Evolutionary conservation across 495 filamentous ascomycete species (phyloP).

Genomic region (Xeromyces bisporus): DNA sequence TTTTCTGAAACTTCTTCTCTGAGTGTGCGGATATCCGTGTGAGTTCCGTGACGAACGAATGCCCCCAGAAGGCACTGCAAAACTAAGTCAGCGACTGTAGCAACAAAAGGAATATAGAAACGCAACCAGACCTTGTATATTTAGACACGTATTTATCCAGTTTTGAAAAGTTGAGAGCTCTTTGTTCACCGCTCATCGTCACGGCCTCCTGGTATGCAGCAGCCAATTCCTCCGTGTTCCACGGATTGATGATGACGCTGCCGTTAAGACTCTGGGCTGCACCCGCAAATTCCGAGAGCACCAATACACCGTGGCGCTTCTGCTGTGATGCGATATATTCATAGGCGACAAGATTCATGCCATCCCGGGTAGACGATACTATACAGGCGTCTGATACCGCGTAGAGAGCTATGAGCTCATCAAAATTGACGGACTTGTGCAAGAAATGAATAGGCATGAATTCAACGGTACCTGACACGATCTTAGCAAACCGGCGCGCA

Average conservation of each 20-base stretch:
- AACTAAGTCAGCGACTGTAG: slow-evolving; percentile 3
- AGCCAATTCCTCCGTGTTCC: slow-evolving; percentile 92
- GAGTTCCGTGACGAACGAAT: slow-evolving; percentile 78
- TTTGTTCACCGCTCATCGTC: slow-evolving; percentile 78
- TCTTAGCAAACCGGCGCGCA: slow-evolving; percentile 6
- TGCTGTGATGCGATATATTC: slow-evolving; percentile 91
- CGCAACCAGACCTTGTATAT: slow-evolving; percentile 53
- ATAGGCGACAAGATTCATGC: slow-evolving; percentile 98
- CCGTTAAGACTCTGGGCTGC: slow-evolving; percentile 88
- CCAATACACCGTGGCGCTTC: slow-evolving; percentile 76
- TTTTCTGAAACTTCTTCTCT: slow-evolving; percentile 26
- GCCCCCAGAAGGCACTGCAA: slow-evolving; percentile 95
- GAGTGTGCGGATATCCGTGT: slow-evolving; percentile 43
- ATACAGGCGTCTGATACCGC: slow-evolving; percentile 88
- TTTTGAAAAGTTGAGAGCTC: slow-evolving; percentile 72
- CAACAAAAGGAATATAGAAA: not conserved
- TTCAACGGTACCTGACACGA: slow-evolving; percentile 56
- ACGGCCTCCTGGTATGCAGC: slow-evolving; percentile 87
- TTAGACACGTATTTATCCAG: slow-evolving; percentile 88
- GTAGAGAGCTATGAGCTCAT: slow-evolving; percentile 86
- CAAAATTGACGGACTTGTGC: slow-evolving; percentile 83
- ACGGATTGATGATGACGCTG: slow-evolving; percentile 85
- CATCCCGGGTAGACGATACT: slow-evolving; percentile 89
- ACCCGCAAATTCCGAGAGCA: slow-evolving; percentile 89
- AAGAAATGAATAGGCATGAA: slow-evolving; percentile 98